Base-by-base conservation (phyloP, 2,329 filamentous ascomycete genomes). In the Bertia moriformis region DNA sequence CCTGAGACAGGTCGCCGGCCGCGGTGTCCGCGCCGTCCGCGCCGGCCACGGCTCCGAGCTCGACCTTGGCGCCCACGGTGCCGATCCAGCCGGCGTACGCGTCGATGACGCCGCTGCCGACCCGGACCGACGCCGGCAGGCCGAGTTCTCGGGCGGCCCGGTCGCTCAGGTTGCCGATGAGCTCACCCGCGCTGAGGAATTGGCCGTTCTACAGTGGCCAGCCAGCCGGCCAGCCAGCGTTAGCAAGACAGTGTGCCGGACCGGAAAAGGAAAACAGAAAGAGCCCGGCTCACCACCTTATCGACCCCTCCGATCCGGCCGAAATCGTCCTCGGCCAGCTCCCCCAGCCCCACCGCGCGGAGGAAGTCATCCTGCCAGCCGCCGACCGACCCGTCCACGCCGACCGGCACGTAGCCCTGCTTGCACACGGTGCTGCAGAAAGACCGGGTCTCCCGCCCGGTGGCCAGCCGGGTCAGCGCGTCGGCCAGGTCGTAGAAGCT, bases 31-130 rank as follows among this genome's bases (percentile, higher is more conserved):
- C n/a, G 27, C 71, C 71, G 43, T 72, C 66, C 53, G 81, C 79
- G 29, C 89, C 69, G 37, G 81, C 70, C 41, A 82, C 74, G 41
- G 68, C 62, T 30, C 70, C 68, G 14, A 93, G 71, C 47, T 86
- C 73, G 49, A 96, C 85, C 59, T 95, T 95, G 43, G 91, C 89
- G 42, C 91, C 91, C n/a, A 98, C 91, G 1, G 91, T 96, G 44
- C 91, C 91, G 49, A 98, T 91, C 91, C 91, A 98, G 46, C 91
- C 91, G 42, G 91, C 91, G 52, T 98, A 98, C 14, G 91, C 91
- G 57, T 98, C 91, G 53, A 98, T 98, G 46, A 98, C 91, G 58
- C 88, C 88, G 52, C 86, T 93, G 40, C 91, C 91, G 40, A 98
- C 83, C 14, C 91, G 86, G 48, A 94, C 91, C 27, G 87, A 89